Evolutionary conservation across 2,329 filamentous ascomycete genomes (phyloP), one percentile per base, ranked within the genome.

Genomic region (Cytospora chrysosperma): DNA sequence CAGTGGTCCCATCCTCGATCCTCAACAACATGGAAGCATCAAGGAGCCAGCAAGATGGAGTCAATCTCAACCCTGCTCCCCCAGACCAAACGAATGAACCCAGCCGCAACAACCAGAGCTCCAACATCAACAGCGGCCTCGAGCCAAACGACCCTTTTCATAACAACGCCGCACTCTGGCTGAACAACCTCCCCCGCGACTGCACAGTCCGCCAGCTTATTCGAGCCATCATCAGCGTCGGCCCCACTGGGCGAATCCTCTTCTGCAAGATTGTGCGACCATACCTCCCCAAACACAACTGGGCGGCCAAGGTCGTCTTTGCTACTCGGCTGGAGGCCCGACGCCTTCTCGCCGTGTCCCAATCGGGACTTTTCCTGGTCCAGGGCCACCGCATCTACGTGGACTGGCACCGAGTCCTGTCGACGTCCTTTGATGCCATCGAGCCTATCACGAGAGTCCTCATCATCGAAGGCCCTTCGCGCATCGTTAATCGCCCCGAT

Each of bases 141-240:
- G 27, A 34, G 40, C 56, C 26, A 9, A 26, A 47, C 19, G 49
- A 57, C 27, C 40, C 40, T 17, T 50, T 43, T n/a, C 19, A 32
- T 7, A 9, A 50, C 26, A 57, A 57, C 10, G 56, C 56, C 7
- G 56, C 56, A 1, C 56, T 57, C 19, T 57, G 56, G 56, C 19
- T 57, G 13, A 50, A 24, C 19, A 5, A 50, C 27, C 30, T 55
- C 8, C 52, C 59, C 7, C n/a, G 6, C 4, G 21, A 17, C n/a
- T 37, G 51, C 52, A 61, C 28, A 27, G 43, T 61, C 37, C 59
- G 28, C 40, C 32, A 56, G 37, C 52, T 61, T 37, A 61, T 61
- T 12, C 59, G 52, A 32, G 52, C 27, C 21, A 61, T 61, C 52
- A 61, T 27, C 27, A 28, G 37, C 26, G 52, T 61, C 30, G 59